Evolutionary conservation across 345 rosid species (phyloP), one percentile per base, ranked within the genome.

Genomic region (Arabidopsis suecica): DNA sequence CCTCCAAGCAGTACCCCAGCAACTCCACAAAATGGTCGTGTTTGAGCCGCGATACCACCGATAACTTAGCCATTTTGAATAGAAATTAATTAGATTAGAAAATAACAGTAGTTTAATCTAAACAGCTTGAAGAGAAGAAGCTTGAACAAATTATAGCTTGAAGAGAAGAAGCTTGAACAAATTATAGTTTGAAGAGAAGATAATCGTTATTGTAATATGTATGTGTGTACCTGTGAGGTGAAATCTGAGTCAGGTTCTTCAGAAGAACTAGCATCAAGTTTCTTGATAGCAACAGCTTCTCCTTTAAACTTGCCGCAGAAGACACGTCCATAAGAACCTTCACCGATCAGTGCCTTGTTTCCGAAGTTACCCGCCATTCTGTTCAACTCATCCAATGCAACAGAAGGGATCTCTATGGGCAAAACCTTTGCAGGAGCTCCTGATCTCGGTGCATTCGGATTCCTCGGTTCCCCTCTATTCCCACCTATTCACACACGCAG

Each of bases 241-340:
- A 96, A 96, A 74, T 93, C 97, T 0, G 87, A 64, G 76, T 93
- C 99, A 8, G 96, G 90, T 54, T 93, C 98, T 41, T 83, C 88
- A 3, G 96, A 82, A 57, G 93, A 80, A 72, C 86, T 79, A 59
- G 91, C 85, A 38, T 96, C 99, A 36, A 96, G 88, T 79, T 93
- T 93, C 84, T 96, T 96, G 11, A 96, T 89, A 34, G 98, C 98
- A 44, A 82, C 98, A 45, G 68, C 64, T 61, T 57, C 76, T 6
- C 86, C 91, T 13, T 81, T 71, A 61, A 88, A 72, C 73, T 83
- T 86, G 61, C 91, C 99, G 42, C 47, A 71, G 75, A 89, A 96
- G 71, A 93, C 99, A 32, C 98, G 88, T 65, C 98, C 98, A 33
- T 91, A 96, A n/a, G 99, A 93, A 62, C 98, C 99, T 82, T 96